Percentiles rank a stretch among this genome's conserved stretches.
phyloP scores from a whole-genome alignment of 768 basidiomycete species.

The Boletus rex-veris region DNA sequence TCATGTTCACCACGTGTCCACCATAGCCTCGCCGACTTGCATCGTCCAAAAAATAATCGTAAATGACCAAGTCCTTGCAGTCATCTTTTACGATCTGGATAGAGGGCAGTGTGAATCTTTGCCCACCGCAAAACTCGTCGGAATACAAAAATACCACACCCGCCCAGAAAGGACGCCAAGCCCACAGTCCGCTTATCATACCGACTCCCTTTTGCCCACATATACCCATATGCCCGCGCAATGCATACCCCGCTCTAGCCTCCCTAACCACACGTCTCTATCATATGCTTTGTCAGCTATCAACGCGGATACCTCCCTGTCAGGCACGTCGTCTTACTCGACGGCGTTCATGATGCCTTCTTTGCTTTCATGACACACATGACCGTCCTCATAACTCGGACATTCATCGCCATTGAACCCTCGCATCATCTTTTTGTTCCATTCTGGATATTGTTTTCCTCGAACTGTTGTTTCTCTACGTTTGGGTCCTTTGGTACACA shows the following conservation, averaged over 20 bases:
- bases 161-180: constrained; percentile 29
- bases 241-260: constrained; percentile 34
- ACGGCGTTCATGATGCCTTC: constrained; percentile 33
- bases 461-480: constrained; percentile 18
- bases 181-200: constrained; percentile 27
- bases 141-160: constrained; percentile 42
- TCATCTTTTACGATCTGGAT: constrained; percentile 66
- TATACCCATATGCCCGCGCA: constrained; percentile 33
- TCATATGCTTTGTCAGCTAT: constrained; percentile 43
- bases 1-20: constrained; percentile 31
- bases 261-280: constrained; percentile 37
- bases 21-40: constrained; percentile 46
- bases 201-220: constrained; percentile 29
- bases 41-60: constrained; percentile 70
- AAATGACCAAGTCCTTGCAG: constrained; percentile 60
- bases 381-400: constrained; percentile 21
- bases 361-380: constrained; percentile 31
- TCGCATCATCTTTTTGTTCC: constrained; percentile 15
- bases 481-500: constrained; percentile 11
- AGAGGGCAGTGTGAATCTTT: constrained; percentile 46
- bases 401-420: constrained; percentile 21
- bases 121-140: constrained; percentile 61
- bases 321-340: constrained; percentile 26
- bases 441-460: constrained; percentile 31
- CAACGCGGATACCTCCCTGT: constrained; percentile 21